These are phyloP conservation scores for Fonsecaea nubica DNA, from an alignment of 2,329 filamentous ascomycete species.

Conservation along the genomic window DNA sequence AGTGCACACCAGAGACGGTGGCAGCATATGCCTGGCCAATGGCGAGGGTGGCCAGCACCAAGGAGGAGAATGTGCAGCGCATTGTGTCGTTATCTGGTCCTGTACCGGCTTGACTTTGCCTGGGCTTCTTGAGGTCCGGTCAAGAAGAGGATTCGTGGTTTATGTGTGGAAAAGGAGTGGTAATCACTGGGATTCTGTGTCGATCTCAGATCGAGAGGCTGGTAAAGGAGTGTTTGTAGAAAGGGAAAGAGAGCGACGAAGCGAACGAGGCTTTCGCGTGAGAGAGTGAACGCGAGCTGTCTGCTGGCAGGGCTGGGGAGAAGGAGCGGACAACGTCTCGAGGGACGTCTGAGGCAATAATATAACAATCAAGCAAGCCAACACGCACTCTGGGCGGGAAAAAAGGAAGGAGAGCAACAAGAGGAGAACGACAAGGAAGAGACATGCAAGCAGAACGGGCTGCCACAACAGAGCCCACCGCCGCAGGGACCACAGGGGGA, in stretches of 20 bases:
- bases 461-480: conserved; percentile 31
- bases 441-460: conserved; percentile 14
- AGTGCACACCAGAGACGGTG: conserved; percentile 27
- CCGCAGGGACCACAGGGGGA: not conserved
- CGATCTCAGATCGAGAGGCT: conserved; percentile 39
- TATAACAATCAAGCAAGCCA: conserved; percentile 24
- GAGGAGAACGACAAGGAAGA: conserved; percentile 22
- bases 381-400: conserved; percentile 17
- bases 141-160: conserved; percentile 16
- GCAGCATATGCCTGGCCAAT: conserved; percentile 38
- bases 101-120: not conserved
- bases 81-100: conserved; percentile 28
- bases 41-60: conserved; percentile 41
- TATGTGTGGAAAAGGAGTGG: conserved; percentile 28
- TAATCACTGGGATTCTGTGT: conserved; percentile 25
- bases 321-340: conserved; percentile 35
- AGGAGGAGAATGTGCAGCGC: conserved; percentile 37
- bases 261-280: conserved; percentile 31
- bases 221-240: conserved; percentile 20
- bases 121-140: conserved; percentile 29
- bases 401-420: conserved; percentile 21
- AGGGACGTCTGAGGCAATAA: conserved; percentile 34
- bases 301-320: conserved; percentile 30
- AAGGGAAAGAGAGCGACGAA: conserved; percentile 24
- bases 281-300: conserved; percentile 38